These are phyloP conservation scores for Patellaria atrata DNA, from an alignment of 495 filamentous ascomycete species.

Conservation along the genomic window DNA sequence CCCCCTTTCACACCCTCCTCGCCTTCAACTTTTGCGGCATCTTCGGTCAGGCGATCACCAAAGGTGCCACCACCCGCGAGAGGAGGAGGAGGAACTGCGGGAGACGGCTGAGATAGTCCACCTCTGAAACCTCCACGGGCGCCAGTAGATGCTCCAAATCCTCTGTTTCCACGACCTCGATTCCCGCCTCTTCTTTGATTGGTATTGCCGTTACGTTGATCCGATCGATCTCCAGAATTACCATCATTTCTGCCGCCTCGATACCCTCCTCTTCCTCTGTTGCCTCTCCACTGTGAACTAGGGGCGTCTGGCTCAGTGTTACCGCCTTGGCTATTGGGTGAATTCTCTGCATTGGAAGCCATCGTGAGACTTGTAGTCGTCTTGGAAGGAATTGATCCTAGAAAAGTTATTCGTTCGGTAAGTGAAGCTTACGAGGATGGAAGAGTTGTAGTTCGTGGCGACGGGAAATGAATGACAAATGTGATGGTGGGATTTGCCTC, in stretches of 20 bases:
- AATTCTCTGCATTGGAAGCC: conserved; percentile 12
- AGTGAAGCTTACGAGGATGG: no score
- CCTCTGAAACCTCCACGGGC: neutral
- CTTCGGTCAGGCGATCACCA: conserved; percentile 31
- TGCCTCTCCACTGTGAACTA: conserved; percentile 10
- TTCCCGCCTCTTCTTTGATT: conserved; percentile 14
- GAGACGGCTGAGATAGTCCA: conserved; percentile 19
- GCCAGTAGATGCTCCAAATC: neutral
- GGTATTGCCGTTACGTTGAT: neutral
- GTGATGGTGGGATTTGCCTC: no score
- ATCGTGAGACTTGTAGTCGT: conserved; percentile 6
- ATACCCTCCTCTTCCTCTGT: conserved; percentile 10
- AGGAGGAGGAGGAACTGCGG: conserved; percentile 21
- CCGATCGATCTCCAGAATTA: conserved; percentile 10
- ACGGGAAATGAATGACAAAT: no score
- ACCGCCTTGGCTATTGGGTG: neutral
- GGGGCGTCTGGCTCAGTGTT: conserved; percentile 10
- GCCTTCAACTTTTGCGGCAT: conserved; percentile 23
- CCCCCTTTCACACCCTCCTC: conserved; percentile 1
- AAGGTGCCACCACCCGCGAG: conserved; percentile 26
- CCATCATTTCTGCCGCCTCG: conserved; percentile 21
- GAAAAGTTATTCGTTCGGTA: no score
- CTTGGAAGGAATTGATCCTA: neutral
- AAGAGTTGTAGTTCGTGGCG: no score
- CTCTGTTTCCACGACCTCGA: conserved; percentile 12